These are phyloP conservation scores for Hypoxylon sp. DNA, from an alignment of 2,329 filamentous ascomycete species.

Conservation along the genomic window DNA sequence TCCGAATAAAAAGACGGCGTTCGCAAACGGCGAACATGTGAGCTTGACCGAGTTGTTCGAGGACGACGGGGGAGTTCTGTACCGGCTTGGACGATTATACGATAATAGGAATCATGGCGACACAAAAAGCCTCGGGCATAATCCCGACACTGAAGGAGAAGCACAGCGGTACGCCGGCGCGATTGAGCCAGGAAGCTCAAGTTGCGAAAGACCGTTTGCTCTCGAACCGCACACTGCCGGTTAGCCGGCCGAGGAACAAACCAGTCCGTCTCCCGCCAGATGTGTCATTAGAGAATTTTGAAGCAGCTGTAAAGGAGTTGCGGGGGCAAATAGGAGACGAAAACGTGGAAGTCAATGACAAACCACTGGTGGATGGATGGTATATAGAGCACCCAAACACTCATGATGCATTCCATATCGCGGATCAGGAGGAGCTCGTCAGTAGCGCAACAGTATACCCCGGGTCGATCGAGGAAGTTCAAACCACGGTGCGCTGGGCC, in stretches of 20 bases:
- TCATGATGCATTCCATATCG: constrained; percentile 46
- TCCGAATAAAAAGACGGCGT: constrained; percentile 25
- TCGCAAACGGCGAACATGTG: constrained; percentile 10
- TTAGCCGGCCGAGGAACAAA: constrained; percentile 38
- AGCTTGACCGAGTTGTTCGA: constrained; percentile 1
- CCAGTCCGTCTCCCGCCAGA: constrained; percentile 51
- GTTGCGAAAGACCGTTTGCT: constrained; percentile 42
- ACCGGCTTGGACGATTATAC: background rate
- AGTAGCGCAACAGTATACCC: constrained; percentile 62
- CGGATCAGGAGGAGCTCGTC: constrained; percentile 60
- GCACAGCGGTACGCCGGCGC: constrained; percentile 49
- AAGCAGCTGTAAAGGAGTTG: constrained; percentile 54
- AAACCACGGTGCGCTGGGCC: constrained; percentile 50
- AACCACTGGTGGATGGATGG: constrained; percentile 45
- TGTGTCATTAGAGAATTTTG: constrained; percentile 46
- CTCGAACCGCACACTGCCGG: constrained; percentile 48
- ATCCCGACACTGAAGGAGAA: constrained; percentile 47
- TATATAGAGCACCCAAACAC: constrained; percentile 52
- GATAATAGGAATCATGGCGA: constrained; percentile 22
- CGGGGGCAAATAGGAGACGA: constrained; percentile 47
- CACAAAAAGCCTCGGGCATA: constrained; percentile 17
- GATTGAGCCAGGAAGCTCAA: constrained; percentile 48
- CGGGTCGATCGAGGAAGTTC: constrained; percentile 55
- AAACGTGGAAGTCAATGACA: constrained; percentile 44
- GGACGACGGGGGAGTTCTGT: constrained; percentile 1